A percentile compares a stretch with the other conserved stretches of the same genome.
phyloP scores from a whole-genome alignment of 2,329 filamentous ascomycete species.

The Tolypocladium ovalisporum region DNA sequence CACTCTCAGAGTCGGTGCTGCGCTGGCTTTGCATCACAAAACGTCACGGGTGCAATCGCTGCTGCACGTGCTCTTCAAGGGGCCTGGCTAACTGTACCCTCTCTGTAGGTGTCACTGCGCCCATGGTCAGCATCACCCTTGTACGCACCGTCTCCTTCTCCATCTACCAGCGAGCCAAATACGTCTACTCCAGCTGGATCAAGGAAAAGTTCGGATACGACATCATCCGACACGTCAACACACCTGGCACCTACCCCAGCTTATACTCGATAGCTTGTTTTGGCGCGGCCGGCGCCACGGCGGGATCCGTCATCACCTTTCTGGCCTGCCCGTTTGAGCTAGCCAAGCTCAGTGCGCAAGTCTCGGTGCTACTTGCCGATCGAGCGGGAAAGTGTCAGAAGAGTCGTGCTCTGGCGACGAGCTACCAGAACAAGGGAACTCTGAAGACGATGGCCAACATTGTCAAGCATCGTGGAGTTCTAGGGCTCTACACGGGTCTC shows the following conservation, averaged over 20 bases:
- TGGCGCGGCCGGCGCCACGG: constrained; percentile 65
- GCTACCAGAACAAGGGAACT: constrained; percentile 70
- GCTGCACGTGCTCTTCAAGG: not conserved
- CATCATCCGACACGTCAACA: constrained; percentile 63
- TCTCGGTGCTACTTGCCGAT: constrained; percentile 64
- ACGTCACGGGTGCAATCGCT: not conserved
- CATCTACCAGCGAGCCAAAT: constrained; percentile 69
- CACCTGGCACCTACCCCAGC: constrained; percentile 58
- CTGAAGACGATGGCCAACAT: constrained; percentile 68
- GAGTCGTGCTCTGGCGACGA: constrained; percentile 50
- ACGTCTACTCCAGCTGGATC: constrained; percentile 61
- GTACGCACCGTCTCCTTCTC: constrained; percentile 71
- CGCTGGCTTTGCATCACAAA: not conserved
- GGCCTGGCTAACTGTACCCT: not conserved
- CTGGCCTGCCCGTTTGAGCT: constrained; percentile 82
- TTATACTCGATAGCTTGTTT: constrained; percentile 66
- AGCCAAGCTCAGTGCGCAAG: constrained; percentile 80
- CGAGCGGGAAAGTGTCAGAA: constrained; percentile 25
- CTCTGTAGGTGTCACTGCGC: constrained; percentile 57
- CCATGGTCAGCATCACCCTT: constrained; percentile 68
- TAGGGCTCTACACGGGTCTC: constrained; percentile 72
- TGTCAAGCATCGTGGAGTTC: constrained; percentile 59
- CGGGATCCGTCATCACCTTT: constrained; percentile 68
- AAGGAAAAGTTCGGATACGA: constrained; percentile 56
- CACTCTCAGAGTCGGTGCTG: not conserved